Evolutionary conservation across 805 yeast genomes (phyloP).

Genomic region (Kuraishia cidri): DNA sequence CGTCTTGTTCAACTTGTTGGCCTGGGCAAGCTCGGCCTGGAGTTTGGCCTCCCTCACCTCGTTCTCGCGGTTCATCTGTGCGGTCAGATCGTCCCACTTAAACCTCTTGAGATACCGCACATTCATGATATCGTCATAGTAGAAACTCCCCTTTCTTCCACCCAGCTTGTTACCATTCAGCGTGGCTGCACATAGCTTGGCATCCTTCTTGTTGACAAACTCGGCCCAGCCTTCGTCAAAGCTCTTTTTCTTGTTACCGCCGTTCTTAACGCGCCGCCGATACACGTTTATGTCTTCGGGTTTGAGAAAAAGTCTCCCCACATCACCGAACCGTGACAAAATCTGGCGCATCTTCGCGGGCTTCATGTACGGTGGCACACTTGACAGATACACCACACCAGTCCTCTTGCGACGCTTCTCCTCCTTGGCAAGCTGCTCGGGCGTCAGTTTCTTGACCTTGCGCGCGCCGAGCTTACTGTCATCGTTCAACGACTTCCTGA

Average conservation of each 20-base stretch:
- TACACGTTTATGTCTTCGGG: slow-evolving; percentile 71
- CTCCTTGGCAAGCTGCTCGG: slow-evolving; percentile 45
- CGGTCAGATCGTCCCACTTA: slow-evolving; percentile 93
- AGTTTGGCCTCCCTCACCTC: slow-evolving; percentile 83
- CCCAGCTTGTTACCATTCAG: slow-evolving; percentile 86
- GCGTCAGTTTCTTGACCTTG: slow-evolving; percentile 46
- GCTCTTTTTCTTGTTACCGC: slow-evolving; percentile 85
- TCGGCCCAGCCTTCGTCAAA: slow-evolving; percentile 98
- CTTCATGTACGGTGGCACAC: slow-evolving; percentile 95
- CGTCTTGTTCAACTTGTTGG: slow-evolving; percentile 76
- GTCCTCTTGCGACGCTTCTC: slow-evolving; percentile 54
- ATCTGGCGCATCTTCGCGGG: slow-evolving; percentile 85
- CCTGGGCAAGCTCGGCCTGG: slow-evolving; percentile 83
- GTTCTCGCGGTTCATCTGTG: slow-evolving; percentile 84
- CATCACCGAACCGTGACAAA: slow-evolving; percentile 70
- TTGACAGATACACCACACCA: slow-evolving; percentile 89
- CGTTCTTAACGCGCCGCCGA: slow-evolving; percentile 64
- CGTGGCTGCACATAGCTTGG: slow-evolving; percentile 79
- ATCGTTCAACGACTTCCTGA: slow-evolving; percentile 11
- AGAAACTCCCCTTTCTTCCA: slow-evolving; percentile 84
- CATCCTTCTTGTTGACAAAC: slow-evolving; percentile 73
- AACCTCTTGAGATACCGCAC: slow-evolving; percentile 84
- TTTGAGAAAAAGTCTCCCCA: slow-evolving; percentile 80
- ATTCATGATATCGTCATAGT: slow-evolving; percentile 90
- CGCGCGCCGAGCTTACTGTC: slow-evolving; percentile 23